Conservation (phyloP, 2,329 filamentous ascomycete species). For the Colletotrichum zoysiae region DNA sequence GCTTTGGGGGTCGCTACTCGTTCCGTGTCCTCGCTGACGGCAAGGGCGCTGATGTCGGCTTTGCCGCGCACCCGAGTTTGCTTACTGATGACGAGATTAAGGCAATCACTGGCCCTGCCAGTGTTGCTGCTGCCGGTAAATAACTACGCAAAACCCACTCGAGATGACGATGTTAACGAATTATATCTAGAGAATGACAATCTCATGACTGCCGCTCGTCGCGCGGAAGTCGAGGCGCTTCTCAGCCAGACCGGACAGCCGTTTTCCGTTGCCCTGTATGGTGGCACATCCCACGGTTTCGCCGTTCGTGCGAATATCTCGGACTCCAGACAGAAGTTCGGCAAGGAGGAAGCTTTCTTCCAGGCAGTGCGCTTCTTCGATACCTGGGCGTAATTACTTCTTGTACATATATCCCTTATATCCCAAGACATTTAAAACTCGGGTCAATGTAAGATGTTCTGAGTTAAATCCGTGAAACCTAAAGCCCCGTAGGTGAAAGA, state of each 20-base stretch:
- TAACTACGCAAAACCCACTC: slow-evolving; percentile 11
- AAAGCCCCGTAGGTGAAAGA: too few species aligned
- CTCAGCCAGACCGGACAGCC: slow-evolving; percentile 64
- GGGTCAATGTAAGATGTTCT: too few species aligned
- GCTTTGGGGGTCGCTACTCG: slow-evolving; percentile 72
- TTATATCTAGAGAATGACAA: slow-evolving; percentile 64
- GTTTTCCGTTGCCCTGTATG: slow-evolving; percentile 79
- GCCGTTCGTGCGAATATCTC: slow-evolving; percentile 74
- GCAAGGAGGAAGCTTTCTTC: slow-evolving; percentile 82
- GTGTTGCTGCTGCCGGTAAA: slow-evolving; percentile 72
- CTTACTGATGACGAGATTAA: slow-evolving; percentile 70
- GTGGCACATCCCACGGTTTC: slow-evolving; percentile 79
- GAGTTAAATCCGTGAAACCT: too few species aligned
- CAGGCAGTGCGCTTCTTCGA: slow-evolving; percentile 84
- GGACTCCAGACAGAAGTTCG: slow-evolving; percentile 68
- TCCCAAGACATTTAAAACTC: neutral
- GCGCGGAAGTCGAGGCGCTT: slow-evolving; percentile 69
- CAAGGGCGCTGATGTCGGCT: slow-evolving; percentile 69
- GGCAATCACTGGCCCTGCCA: slow-evolving; percentile 67
- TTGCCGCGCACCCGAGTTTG: slow-evolving; percentile 74
- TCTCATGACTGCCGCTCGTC: slow-evolving; percentile 68
- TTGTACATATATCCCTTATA: neutral
- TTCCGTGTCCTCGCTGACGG: slow-evolving; percentile 65
- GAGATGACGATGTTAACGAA: slow-evolving; percentile 9
- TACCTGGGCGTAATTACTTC: slow-evolving; percentile 52